Evolutionary conservation across 2,329 filamentous ascomycete genomes (phyloP), one percentile per base, ranked within the genome.

Genomic region (Aphanocladium album): DNA sequence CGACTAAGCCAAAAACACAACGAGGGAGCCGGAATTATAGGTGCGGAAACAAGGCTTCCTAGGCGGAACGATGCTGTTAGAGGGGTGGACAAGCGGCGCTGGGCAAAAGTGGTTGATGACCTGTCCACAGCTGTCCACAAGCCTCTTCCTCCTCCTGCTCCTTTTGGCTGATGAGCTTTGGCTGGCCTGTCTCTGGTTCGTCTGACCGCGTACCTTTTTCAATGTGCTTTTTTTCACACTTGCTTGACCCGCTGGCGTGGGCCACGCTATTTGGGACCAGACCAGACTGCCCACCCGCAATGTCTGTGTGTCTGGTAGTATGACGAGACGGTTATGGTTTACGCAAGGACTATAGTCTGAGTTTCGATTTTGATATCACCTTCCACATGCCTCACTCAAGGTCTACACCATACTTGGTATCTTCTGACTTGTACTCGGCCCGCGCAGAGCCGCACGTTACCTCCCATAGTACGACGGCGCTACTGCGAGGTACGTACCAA

Each of bases 51-150:
- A 51, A 19, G 56, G n/a, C n/a, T n/a, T n/a, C n/a, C n/a, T n/a
- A 57, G 23, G 19, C 55, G 55, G 56, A 25, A 51, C 25, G 35
- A 45, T 43, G 6, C 6, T 35, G 33, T 35, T 35, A 35, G 33
- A 35, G 33, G 33, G 39, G 14, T 35, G 35, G n/a, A 21, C 23
- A 16, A 8, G 50, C 17, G 35, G 33, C 7, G 2, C 9, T 30
- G 14, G 23, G 2, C 25, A 23, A 23, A 19, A n/a, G n/a, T 16
- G 27, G 41, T 46, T 56, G 53, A 47, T 47, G 41, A 56, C 39
- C 39, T 56, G 53, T 46, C 41, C 53, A 46, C 53, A 56, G 53
- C 41, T 56, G 23, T 21, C 49, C 27, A 35, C 30, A 21, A 51
- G 46, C 14, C 19, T 46, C 19, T 23, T n/a, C n/a, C 12, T 19